Evolutionary conservation across 108 stramenopile species (phyloP), one percentile per base, ranked within the genome.

Genomic region (Discostella pseudostelligera): DNA sequence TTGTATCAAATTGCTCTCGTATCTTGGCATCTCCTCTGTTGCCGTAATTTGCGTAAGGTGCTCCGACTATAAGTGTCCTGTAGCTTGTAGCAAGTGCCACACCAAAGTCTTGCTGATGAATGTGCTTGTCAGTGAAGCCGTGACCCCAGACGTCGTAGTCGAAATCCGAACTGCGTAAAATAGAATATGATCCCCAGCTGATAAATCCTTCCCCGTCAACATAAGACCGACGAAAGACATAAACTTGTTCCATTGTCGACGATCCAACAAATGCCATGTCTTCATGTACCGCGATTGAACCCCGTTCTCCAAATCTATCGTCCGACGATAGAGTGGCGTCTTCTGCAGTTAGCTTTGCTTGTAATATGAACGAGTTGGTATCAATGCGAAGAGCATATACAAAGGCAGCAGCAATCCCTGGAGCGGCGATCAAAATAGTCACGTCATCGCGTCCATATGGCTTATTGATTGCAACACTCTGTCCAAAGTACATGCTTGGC

Each of bases 81-180:
- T 55, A 67, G 25, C 56, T 59, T 10, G 81, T 57, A 2, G 85
- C 74, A 14, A 93, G 79, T 25, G 83, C 58, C 6, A 75, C 47
- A 19, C 92, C 90, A 66, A 90, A 93, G 36, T 69, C 81, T 69
- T 87, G 85, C 4, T 51, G 62, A 42, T 83, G 82, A 35, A 84
- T 59, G 26, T 66, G 65, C 42, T 37, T 25, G 9, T 50, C 39
- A 29, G 56, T 59, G 32, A 63, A 66, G 24, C 44, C 63, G 21
- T 59, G 49, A 5, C 58, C 77, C 57, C 74, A 79, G 5, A 85
- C 63, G 39, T 86, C 83, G 63, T 83, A 88, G 59, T 87, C 85
- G 50, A 81, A 90, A 53, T 88, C 87, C 37, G 32, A 43, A 44
- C 49, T 40, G 47, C 59, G 26, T 21, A 65, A 12, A 10, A 29